Evolutionary conservation across 208 protist genomes (phyloP).

Genomic region (Porcisia deanei): DNA sequence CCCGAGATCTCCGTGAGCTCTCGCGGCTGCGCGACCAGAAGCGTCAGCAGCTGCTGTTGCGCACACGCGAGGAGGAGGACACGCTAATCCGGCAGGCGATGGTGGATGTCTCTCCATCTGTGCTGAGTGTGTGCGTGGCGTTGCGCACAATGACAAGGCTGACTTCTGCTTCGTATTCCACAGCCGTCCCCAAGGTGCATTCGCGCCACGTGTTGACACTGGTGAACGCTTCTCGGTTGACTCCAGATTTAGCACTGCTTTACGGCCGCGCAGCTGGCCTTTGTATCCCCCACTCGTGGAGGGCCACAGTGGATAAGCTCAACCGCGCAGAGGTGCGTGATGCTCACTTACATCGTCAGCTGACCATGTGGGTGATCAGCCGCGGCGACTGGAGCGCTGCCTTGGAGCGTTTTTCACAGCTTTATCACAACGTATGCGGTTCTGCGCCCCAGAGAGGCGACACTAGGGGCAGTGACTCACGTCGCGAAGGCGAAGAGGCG

Average conservation of each 20-base stretch:
- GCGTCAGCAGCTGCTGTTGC: constrained; percentile 20
- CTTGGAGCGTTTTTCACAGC: constrained; percentile 15
- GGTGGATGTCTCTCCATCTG: constrained; percentile 5
- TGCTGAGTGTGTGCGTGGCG: constrained; percentile 15
- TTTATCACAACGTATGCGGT: neutral
- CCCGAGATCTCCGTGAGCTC: constrained; percentile 29
- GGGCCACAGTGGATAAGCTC: constrained; percentile 34
- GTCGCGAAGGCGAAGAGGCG: neutral
- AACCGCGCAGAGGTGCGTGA: neutral
- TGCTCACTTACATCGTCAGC: neutral
- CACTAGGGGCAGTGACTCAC: neutral
- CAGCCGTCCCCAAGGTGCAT: neutral
- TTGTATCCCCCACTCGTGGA: constrained; percentile 50
- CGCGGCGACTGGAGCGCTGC: constrained; percentile 50
- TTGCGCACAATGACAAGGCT: constrained; percentile 11
- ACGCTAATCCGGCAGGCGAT: constrained; percentile 8
- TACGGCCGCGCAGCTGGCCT: constrained; percentile 57
- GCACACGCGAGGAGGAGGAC: constrained; percentile 3
- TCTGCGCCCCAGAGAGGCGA: neutral
- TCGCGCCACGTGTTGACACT: constrained; percentile 23
- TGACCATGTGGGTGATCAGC: constrained; percentile 50
- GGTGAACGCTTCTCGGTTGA: constrained; percentile 29
- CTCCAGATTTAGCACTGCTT: constrained; percentile 42
- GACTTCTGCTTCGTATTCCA: neutral
- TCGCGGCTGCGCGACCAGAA: constrained; percentile 7